Percentiles rank a stretch among this genome's conserved stretches.
phyloP scores from a whole-genome alignment of 352 stramenopile species.

The Thraustochytrium sp. region DNA sequence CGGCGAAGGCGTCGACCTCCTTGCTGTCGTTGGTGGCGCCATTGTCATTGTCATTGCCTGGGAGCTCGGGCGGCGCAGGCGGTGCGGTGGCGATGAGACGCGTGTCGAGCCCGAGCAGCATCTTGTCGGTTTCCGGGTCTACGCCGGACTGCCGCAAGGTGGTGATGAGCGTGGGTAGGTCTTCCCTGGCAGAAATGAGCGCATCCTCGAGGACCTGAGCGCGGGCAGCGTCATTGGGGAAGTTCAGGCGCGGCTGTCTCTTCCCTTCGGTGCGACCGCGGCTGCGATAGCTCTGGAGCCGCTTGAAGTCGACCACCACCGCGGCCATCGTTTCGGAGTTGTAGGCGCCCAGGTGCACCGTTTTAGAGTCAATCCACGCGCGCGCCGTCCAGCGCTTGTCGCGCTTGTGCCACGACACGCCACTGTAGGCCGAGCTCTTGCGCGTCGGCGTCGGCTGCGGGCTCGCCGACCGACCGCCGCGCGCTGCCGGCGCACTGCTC shows the following conservation, averaged over 20 bases:
- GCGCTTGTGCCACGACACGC: slow-evolving; percentile 27
- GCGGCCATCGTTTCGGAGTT: neutral
- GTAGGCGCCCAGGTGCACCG: slow-evolving; percentile 2
- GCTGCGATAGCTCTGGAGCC: neutral
- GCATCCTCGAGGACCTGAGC: neutral
- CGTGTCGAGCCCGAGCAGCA: neutral
- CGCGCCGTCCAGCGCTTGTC: slow-evolving; percentile 1
- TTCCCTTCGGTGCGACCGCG: neutral
- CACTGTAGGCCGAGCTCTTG: slow-evolving; percentile 1
- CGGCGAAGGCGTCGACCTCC: too few relatives aligned
- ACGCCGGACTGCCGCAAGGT: neutral
- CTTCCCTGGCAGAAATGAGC: neutral
- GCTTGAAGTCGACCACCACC: neutral
- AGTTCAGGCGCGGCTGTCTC: neutral
- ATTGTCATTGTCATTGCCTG: too few relatives aligned
- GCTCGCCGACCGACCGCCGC: too few relatives aligned
- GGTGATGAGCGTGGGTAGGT: neutral
- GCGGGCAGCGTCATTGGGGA: neutral
- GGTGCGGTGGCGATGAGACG: too few relatives aligned
- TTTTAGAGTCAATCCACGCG: neutral
- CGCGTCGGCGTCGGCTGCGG: too few relatives aligned
- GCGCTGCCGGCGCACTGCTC: too few relatives aligned
- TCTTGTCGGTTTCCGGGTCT: neutral
- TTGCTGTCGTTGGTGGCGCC: too few relatives aligned
- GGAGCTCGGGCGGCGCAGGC: too few relatives aligned